phyloP scores from a whole-genome alignment of 768 basidiomycete genomes.

The Phylloporus sp. region DNA sequence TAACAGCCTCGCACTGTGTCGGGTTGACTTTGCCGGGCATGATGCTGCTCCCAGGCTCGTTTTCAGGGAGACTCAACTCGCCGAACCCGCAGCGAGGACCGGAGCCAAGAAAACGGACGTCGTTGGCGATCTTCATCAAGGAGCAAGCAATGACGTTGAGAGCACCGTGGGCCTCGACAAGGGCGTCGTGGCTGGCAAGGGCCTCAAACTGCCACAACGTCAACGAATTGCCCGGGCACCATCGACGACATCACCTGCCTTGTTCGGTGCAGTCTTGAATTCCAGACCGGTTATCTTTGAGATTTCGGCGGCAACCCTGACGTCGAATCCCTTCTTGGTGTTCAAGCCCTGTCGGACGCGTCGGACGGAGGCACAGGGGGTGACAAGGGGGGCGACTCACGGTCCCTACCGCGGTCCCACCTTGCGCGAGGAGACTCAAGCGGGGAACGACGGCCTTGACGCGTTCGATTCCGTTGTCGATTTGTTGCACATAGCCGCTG shows the following conservation, averaged over 20 bases:
- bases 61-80: conserved; percentile 91
- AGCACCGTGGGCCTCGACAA: conserved; percentile 95
- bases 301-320: conserved; percentile 87
- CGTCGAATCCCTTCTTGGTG: conserved; percentile 95
- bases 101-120: conserved; percentile 95
- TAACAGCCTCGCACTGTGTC: conserved; percentile 97
- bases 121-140: conserved; percentile 99
- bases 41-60: conserved; percentile 98
- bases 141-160: conserved; percentile 96
- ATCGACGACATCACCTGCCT: conserved; percentile 44
- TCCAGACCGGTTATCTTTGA: conserved; percentile 84
- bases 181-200: conserved; percentile 94
- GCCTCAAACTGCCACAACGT: conserved; percentile 76
- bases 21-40: conserved; percentile 99
- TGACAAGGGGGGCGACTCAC: conserved; percentile 40
- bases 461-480: conserved; percentile 85
- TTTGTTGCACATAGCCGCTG: conserved; percentile 94
- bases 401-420: conserved; percentile 97
- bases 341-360: conserved; percentile 71
- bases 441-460: conserved; percentile 79
- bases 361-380: conserved; percentile 3
- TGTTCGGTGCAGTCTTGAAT: conserved; percentile 98
- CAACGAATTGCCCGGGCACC: background rate
- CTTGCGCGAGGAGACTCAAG: conserved; percentile 87
- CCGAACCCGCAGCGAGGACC: conserved; percentile 97